A percentile compares a stretch with the other conserved stretches of the same genome.
These are phyloP conservation scores for Podaxis carcinomalis DNA, from an alignment of 768 basidiomycete species.

Conservation along the genomic window DNA sequence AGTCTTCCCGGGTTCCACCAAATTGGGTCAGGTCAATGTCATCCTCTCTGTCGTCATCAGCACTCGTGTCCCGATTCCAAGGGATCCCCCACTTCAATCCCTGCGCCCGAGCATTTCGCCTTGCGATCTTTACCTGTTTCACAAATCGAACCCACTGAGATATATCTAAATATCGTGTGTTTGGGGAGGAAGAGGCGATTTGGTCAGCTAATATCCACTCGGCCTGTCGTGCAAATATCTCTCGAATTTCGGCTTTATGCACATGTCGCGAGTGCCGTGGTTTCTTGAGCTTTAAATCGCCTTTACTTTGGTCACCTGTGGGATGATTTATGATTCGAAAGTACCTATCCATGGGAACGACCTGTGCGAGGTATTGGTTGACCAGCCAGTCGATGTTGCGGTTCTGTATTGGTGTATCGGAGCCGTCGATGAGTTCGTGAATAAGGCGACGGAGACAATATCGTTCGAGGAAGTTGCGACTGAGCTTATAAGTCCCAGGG, in stretches of 20 bases:
- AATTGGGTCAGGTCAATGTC: constrained; percentile 25
- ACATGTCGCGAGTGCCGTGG: constrained; percentile 44
- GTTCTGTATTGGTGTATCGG: constrained; percentile 25
- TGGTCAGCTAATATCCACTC: constrained; percentile 58
- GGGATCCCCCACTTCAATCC: constrained; percentile 29
- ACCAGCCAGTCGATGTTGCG: constrained; percentile 51
- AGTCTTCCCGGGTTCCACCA: constrained; percentile 24
- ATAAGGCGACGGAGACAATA: constrained; percentile 47
- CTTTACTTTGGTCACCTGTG: background rate
- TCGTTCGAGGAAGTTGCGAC: constrained; percentile 47
- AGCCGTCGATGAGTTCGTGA: constrained; percentile 35
- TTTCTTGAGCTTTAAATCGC: constrained; percentile 21
- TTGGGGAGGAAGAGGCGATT: constrained; percentile 21
- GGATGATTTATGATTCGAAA: constrained; percentile 32
- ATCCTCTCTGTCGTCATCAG: constrained; percentile 9
- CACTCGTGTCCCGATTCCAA: constrained; percentile 17
- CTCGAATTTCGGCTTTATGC: constrained; percentile 45
- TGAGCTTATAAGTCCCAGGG: constrained; percentile 32
- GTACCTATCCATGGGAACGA: constrained; percentile 20
- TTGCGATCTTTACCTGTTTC: constrained; percentile 22
- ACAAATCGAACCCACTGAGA: constrained; percentile 46
- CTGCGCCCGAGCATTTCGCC: constrained; percentile 25
- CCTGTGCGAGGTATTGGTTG: constrained; percentile 30
- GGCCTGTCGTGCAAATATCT: constrained; percentile 48
- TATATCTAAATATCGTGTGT: constrained; percentile 34